Conservation (phyloP, 768 basidiomycete species). For the Auricularia heimuer region DNA sequence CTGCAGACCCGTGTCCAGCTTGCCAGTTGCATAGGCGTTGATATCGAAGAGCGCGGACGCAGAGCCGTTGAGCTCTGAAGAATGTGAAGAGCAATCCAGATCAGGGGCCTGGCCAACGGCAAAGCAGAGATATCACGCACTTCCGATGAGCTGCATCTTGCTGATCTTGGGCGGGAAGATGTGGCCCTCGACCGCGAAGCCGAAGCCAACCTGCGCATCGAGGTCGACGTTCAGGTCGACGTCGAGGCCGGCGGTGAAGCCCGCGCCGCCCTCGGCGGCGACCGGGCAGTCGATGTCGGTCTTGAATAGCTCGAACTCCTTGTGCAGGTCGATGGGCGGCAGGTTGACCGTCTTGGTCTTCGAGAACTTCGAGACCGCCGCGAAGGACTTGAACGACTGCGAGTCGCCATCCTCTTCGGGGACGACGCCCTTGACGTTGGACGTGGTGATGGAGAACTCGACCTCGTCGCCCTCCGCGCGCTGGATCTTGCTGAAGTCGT, state of each 20-base stretch:
- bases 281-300: conserved; percentile 16
- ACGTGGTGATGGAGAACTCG: not conserved
- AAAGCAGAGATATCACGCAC: conserved; percentile 16
- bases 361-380: not conserved
- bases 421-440: not conserved
- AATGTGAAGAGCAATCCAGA: conserved; percentile 14
- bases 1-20: conserved; percentile 34
- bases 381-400: not conserved
- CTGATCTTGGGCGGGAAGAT: conserved; percentile 34
- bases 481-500: not conserved
- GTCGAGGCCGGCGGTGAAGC: conserved; percentile 6
- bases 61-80: conserved; percentile 1
- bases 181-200: conserved; percentile 19
- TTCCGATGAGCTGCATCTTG: conserved; percentile 26
- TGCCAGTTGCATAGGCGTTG: conserved; percentile 18
- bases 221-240: conserved; percentile 24
- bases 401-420: not conserved
- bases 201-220: conserved; percentile 18
- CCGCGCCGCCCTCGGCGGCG: conserved; percentile 8
- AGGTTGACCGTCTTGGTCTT: conserved; percentile 10
- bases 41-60: not conserved
- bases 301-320: conserved; percentile 24
- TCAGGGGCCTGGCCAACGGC: conserved; percentile 12
- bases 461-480: not conserved
- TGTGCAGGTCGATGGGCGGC: conserved; percentile 22